These are phyloP conservation scores for Mucor ambiguus DNA, from an alignment of 371 early-diverging fungal genomes.

Conservation along the genomic window DNA sequence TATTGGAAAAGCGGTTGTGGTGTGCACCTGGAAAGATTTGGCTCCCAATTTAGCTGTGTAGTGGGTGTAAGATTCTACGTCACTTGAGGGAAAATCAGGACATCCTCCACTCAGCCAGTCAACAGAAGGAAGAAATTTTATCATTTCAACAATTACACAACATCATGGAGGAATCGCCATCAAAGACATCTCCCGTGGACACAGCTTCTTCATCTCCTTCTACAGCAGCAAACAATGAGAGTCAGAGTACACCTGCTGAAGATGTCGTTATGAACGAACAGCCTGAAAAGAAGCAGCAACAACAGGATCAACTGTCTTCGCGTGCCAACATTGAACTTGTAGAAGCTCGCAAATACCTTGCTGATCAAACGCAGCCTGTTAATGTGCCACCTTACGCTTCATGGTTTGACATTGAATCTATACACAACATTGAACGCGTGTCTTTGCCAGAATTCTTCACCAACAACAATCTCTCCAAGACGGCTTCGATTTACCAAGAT, in stretches of 20 bases:
- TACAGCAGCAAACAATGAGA: neutral
- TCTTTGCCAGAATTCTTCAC: slow-evolving; percentile 97
- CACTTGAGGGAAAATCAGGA: too few relatives aligned
- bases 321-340: slow-evolving; percentile 63
- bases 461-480: slow-evolving; percentile 87
- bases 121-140: neutral
- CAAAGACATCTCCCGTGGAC: slow-evolving; percentile 5
- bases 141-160: neutral
- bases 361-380: slow-evolving; percentile 75
- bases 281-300: neutral
- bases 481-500: slow-evolving; percentile 91
- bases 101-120: neutral
- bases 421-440: slow-evolving; percentile 92
- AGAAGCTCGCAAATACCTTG: slow-evolving; percentile 73
- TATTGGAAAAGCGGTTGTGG: neutral
- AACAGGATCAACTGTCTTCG: slow-evolving; percentile 11
- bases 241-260: neutral
- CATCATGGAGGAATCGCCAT: neutral
- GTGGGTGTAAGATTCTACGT: too few relatives aligned
- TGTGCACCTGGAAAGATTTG: neutral
- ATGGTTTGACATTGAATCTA: slow-evolving; percentile 88
- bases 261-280: neutral
- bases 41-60: too few relatives aligned
- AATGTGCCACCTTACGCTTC: slow-evolving; percentile 86
- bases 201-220: neutral